Evolutionary conservation across 1,139 yeast genomes (phyloP), one percentile per base, ranked within the genome.

Genomic region (Suhomyces bribrorum): DNA sequence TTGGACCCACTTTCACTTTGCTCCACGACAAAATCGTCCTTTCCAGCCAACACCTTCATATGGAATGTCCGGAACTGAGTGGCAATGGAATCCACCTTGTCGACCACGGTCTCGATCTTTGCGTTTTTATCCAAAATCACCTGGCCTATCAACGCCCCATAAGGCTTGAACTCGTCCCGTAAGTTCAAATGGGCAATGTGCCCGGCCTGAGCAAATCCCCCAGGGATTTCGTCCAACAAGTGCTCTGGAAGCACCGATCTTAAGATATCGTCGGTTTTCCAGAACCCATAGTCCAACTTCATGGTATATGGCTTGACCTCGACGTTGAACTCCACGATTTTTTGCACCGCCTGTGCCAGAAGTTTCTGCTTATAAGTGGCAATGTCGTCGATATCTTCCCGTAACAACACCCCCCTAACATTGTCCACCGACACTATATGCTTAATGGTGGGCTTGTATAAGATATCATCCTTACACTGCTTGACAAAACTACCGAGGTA

Each of bases 161-260:
- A 92, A 1, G 95, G 95, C 56, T 89, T 81, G 62, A 83, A 92
- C 54, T 87, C 95, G 30, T 83, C 86, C 32, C 92, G 73, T 34
- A 94, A 64, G 53, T 94, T 94, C 53, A 94, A 63, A 61, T 94
- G 99, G 0, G 98, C 98, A 38, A 94, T 79, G 63, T 94, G 98
- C 0, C 99, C 99, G 0, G 95, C 95, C 36, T 83, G 81, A 1
- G 98, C 87, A 60, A 86, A 94, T 0, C 97, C 95, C 1, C 92
- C 74, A 0, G 98, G 99, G 5, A 86, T 71, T 41, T 88, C 96
- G 31, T 77, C 82, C 13, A 79, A 64, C 15, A 82, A 64, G 14
- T 81, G 69, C 40, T 79, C 85, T 0, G 99, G 98, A 35, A 92
- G 61, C 2, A 88, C 78, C 0, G 95, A 79, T 32, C 74, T 66